Evolutionary conservation across 179 eudicot species (phyloP), one percentile per base, ranked within the genome.

Genomic region (Beta macrorhiza): DNA sequence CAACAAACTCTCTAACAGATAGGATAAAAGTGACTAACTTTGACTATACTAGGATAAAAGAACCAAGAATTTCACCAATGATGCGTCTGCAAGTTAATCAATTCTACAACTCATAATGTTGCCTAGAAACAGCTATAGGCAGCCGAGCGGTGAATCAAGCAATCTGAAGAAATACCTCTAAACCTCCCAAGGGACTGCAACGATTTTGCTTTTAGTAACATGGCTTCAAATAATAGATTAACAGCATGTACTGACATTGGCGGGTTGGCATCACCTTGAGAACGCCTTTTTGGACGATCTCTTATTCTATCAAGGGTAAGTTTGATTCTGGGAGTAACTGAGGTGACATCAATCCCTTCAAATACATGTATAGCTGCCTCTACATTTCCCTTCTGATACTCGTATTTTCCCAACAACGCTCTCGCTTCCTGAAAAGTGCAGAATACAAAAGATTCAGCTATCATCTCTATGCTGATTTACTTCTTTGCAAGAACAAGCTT

Each of bases 281-380:
- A 92, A 57, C 56, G 87, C 75, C 87, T 88, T 82, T 86, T 90
- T 16, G 77, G 90, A 79, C 73, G 84, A 80, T 84, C 90, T 76
- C 86, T 84, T 81, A 80, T 81, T 80, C 79, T 87, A 22, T 88
- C 83, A 71, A 95, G 95, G 59, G 93, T 79, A 45, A 85, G 73
- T 90, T 90, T 93, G 79, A 95, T 89, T 79, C 88, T 93, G 67
- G 98, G 90, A 82, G 92, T 81, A 32, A 91, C 84, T 74, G 92
- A 77, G 83, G 88, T 85, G 65, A 90, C 83, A 83, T 93, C 95
- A 74, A 95, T 95, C 69, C 98, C 99, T 89, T 93, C 97, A 82
- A 95, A 93, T 69, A 95, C 98, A 72, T 90, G 97, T 69, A 95
- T 80, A 75, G 99, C 99, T 84, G 92, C 93, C 89, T 93, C 96